Base-by-base conservation (phyloP, 495 filamentous ascomycete genomes). In the Hapsidospora chrysogenum region DNA sequence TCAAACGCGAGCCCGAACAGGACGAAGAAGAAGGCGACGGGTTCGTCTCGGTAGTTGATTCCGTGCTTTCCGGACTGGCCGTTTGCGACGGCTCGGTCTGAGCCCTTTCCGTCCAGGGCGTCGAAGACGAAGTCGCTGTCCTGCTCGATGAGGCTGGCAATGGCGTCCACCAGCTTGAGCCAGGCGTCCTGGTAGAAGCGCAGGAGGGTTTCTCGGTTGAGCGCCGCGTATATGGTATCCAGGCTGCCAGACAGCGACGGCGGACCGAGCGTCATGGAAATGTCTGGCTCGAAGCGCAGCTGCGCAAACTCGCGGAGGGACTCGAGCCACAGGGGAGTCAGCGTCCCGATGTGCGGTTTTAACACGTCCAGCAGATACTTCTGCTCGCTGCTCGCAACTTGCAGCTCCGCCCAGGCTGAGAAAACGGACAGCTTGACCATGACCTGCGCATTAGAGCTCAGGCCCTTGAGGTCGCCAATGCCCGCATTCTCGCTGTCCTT, bases 361-460 rank as follows among this genome's bases (percentile, higher is more conserved):
- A 99, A 66, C 1, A 96, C 85, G 41, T 85, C 71, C 4, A 78
- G 74, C 18, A 99, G 64, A 46, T 96, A 96, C 20, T 74, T 75
- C 38, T 96, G 85, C 45, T 96, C 87, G 17, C 74, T 77, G 56
- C 89, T 95, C 2, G 92, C 86, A 29, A 99, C 85, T 53, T 99
- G 92, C 21, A 99, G 69, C 41, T 93, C 82, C n/a, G 89, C 92
- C 89, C 89, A 99, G 6, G 85, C 89, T n/a, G 86, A 86, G 50
- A 92, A 85, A 1, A 96, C 78, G 1, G 92, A 76, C 73, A 94
- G 85, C 50, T 86, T 92, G 27, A 99, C 85, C 89, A 99, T 99
- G 18, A 94, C 85, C 40, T 86, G 80, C 2, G 89, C 89, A 49
- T 99, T 99, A 0, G 92, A 83, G 52, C 92, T 92, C 18, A 96